Evolutionary conservation across 163 green algal genomes (phyloP).

Genomic region (Scenedesmus sp.): DNA sequence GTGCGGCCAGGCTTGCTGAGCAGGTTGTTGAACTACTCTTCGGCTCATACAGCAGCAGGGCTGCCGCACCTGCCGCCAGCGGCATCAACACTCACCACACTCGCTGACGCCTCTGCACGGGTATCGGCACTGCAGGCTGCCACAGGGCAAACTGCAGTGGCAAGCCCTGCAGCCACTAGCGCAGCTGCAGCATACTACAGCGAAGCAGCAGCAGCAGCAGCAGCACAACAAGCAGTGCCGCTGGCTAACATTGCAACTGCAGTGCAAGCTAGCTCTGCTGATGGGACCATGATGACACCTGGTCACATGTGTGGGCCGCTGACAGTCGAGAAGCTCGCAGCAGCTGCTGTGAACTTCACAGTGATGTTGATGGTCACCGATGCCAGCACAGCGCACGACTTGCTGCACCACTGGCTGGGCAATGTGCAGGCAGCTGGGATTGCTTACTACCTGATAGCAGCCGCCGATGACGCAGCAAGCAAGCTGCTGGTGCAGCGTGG

Average conservation of each 20-base stretch:
- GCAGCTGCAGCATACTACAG: not conserved
- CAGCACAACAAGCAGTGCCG: not conserved
- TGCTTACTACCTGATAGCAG: constrained; percentile 46
- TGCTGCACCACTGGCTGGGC: constrained; percentile 47
- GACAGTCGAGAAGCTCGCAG: not conserved
- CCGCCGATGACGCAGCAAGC: not conserved
- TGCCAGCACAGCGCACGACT: not conserved
- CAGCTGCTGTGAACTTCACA: constrained; percentile 28
- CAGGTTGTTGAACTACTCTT: not conserved
- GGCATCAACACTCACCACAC: not conserved
- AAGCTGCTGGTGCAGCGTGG: not conserved
- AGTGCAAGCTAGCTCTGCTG: not conserved
- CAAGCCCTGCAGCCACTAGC: not conserved
- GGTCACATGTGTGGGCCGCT: not conserved
- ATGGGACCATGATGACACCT: not conserved
- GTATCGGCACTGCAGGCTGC: not conserved
- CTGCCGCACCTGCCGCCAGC: not conserved
- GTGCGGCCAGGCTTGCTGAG: not conserved
- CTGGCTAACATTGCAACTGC: not conserved
- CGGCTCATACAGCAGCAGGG: not conserved
- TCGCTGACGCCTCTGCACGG: not conserved
- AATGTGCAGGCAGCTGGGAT: constrained; percentile 31
- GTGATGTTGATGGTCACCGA: constrained; percentile 45
- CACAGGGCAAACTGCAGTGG: not conserved
- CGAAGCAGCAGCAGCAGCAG: not conserved